Conservation (phyloP, 2,329 filamentous ascomycete genomes). For the Penicillium sp. region DNA sequence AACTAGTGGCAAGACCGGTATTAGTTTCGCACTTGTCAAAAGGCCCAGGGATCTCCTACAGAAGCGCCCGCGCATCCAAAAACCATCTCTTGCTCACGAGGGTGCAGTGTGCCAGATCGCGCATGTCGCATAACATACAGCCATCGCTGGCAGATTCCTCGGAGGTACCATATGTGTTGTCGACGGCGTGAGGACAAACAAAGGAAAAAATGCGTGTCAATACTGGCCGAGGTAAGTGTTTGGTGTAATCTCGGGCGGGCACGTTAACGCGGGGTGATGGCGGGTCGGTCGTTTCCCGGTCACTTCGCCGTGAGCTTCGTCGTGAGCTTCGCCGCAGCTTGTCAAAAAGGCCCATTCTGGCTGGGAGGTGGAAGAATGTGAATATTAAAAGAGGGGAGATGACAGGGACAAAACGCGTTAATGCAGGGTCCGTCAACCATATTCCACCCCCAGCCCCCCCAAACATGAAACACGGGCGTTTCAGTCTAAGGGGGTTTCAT, state of each 20-base stretch:
- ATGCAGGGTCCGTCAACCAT: slow-evolving; percentile 9
- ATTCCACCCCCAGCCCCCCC: neutral
- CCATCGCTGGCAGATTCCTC: slow-evolving; percentile 77
- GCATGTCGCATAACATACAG: slow-evolving; percentile 91
- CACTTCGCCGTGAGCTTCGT: slow-evolving; percentile 31
- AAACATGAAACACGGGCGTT: slow-evolving; percentile 9
- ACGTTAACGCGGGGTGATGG: slow-evolving; percentile 20
- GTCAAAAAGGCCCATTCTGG: slow-evolving; percentile 35
- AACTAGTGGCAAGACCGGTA: slow-evolving; percentile 52
- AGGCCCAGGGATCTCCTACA: slow-evolving; percentile 55
- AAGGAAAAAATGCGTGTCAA: slow-evolving; percentile 75
- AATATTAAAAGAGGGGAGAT: neutral
- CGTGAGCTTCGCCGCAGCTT: slow-evolving; percentile 32
- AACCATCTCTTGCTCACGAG: slow-evolving; percentile 74
- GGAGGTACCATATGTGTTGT: slow-evolving; percentile 76
- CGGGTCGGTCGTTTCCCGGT: slow-evolving; percentile 19
- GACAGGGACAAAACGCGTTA: slow-evolving; percentile 9
- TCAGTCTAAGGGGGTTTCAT: neutral
- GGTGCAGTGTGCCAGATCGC: slow-evolving; percentile 79
- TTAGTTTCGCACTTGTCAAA: slow-evolving; percentile 9
- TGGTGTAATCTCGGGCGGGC: slow-evolving; percentile 40
- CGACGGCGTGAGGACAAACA: slow-evolving; percentile 78
- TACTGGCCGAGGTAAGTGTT: slow-evolving; percentile 64
- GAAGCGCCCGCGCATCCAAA: slow-evolving; percentile 53
- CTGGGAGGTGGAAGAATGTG: neutral